Conservation (phyloP, 1,284 basidiomycete species). For the Trichosporon sp. region DNA sequence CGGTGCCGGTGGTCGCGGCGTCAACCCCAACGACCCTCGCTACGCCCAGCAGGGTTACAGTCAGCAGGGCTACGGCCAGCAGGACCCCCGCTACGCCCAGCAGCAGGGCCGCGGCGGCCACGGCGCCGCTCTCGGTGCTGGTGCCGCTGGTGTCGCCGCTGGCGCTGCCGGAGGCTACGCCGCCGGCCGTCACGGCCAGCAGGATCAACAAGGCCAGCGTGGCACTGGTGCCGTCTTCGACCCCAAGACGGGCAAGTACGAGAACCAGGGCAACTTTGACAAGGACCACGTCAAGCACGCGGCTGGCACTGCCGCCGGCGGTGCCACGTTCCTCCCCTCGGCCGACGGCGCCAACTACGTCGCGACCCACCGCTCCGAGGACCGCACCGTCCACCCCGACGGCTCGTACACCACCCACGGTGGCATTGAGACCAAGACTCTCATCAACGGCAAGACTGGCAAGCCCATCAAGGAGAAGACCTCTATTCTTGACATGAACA, state of each 20-base stretch:
- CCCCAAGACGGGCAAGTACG: conserved; percentile 17
- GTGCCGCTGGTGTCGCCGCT: conserved; percentile 6
- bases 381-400: conserved; percentile 17
- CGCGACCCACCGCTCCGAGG: conserved; percentile 19
- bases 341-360: conserved; percentile 19
- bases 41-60: neutral
- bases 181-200: neutral
- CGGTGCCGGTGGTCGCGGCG: neutral
- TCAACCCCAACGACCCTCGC: neutral
- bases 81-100: conserved; percentile 19
- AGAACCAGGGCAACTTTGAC: conserved; percentile 16
- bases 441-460: conserved; percentile 18
- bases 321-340: conserved; percentile 16
- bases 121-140: conserved; percentile 2
- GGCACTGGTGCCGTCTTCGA: conserved; percentile 17
- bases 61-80: neutral
- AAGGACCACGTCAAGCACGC: conserved; percentile 20
- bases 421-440: conserved; percentile 14
- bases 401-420: conserved; percentile 17
- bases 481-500: conserved; percentile 5
- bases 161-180: conserved; percentile 4
- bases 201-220: neutral
- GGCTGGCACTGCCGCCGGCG: conserved; percentile 9
- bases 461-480: conserved; percentile 17
- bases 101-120: neutral